Evolutionary conservation across 78 protist species (phyloP), one percentile per base, ranked within the genome.

Genomic region (Dictyostelium capitatum): DNA sequence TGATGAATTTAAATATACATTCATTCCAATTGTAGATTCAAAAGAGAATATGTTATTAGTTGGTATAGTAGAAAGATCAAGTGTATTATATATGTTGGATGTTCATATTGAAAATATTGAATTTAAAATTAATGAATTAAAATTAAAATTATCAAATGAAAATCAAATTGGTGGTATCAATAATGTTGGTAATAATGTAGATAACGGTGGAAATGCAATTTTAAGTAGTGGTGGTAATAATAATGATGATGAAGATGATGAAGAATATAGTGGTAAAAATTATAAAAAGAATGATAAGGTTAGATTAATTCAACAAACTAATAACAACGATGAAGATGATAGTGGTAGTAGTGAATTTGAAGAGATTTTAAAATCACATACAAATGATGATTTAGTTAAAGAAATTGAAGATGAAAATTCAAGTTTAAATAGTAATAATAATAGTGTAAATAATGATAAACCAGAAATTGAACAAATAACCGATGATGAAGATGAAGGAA

Each of bases 11-110:
- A 87, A 50, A 32, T 77, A 87, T 37, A 77, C 84, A 4, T 87
- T 74, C 64, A 77, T 87, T 20, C 93, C 93, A 6, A 41, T 87
- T n/a, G 93, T 87, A 2, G 93, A 87, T 77, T 47, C 93, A 65
- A 65, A 43, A 43, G 80, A 87, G 15, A 77, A 77, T 20, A 87
- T 87, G 93, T 57, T 87, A 37, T 57, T 87, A 10, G 64, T 87
- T 57, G 93, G 93, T 78, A 74, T 87, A 0, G 93, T 77, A 9
- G 93, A 87, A 65, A 74, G 93, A 77, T 32, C 84, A 6, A 77
- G 84, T 77, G 20, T 87, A 15, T 11, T 46, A 12, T 50, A 77
- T 37, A 62, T 87, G 50, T 10, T 87, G 3, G 93, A 87, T 25
- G 14, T 25, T 25, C 93, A 87, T 87, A 77, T 74, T 32, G 57